Evolutionary conservation across 2,329 filamentous ascomycete genomes (phyloP), one percentile per base, ranked within the genome.

Genomic region (Didymella pinodella): DNA sequence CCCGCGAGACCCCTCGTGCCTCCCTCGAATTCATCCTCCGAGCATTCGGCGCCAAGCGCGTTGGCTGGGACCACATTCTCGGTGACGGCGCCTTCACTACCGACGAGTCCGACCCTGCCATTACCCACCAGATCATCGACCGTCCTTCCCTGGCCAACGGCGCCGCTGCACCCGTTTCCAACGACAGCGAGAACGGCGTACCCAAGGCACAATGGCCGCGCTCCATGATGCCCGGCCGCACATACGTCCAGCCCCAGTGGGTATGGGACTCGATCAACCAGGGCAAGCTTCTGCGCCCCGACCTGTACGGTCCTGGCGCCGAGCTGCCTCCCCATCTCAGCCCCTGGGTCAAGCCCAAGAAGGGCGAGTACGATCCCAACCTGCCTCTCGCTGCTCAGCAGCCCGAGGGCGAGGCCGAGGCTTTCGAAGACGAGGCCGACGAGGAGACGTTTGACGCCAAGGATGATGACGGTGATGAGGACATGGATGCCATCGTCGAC

Each of bases 241-340:
- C 88, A 64, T 99, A 99, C 69, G 81, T 99, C 55, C 95, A 99
- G 81, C 95, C 95, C 20, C 95, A 99, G 76, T 99, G 96, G 94
- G 88, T 99, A 4, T 99, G 95, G 95, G 95, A 99, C 74, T 94
- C 91, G 71, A 82, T 97, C 76, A 99, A 99, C 76, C 91, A 95
- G 45, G 92, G 92, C 63, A 92, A 94, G 78, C 82, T 99, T 55
- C 88, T 97, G 76, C 86, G 90, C 65, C 87, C 93, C 31, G 92
- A 97, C 73, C 80, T 93, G 34, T 99, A 99, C 72, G 91, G 90
- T 0, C 95, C 95, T 2, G 95, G 95, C 18, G 90, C 93, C 18
- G 89, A 92, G 66, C 83, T 99, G 31, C 95, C 95, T 22, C 95
- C 95, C 12, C 95, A 99, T 83, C 79, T 99, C 69, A 98, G 93